Conservation (phyloP, 495 filamentous ascomycete species). For the Penicillium canescens region DNA sequence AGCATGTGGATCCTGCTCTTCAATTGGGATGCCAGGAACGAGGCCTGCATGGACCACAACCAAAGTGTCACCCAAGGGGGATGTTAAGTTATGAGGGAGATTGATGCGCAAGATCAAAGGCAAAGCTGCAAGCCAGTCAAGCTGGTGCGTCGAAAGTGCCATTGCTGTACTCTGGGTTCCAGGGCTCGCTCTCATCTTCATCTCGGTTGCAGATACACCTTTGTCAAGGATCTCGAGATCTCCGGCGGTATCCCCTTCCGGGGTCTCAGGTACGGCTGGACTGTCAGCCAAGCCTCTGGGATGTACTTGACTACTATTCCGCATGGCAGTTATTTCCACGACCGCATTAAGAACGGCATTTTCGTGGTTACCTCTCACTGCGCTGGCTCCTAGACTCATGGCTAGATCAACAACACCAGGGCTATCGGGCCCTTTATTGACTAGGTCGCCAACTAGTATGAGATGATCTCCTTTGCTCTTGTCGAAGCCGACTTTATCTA, state of each 20-base stretch:
- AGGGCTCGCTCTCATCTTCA: constrained; percentile 5
- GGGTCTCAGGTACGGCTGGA: neutral
- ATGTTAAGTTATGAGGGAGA: constrained; percentile 30
- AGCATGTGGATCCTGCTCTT: constrained; percentile 68
- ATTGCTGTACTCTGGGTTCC: constrained; percentile 14
- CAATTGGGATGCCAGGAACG: constrained; percentile 62
- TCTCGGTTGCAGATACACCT: neutral
- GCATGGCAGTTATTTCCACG: constrained; percentile 7
- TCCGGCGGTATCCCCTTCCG: neutral
- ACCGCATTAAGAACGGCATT: constrained; percentile 60
- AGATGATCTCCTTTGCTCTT: constrained; percentile 17
- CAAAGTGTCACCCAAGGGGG: constrained; percentile 46
- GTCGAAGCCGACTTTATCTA: constrained; percentile 17
- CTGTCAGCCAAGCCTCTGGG: neutral
- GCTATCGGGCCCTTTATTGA: constrained; percentile 24
- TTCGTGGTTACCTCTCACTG: constrained; percentile 85
- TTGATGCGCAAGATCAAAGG: constrained; percentile 69
- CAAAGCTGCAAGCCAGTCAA: constrained; percentile 60
- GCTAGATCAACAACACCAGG: constrained; percentile 19
- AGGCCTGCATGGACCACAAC: constrained; percentile 78
- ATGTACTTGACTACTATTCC: neutral
- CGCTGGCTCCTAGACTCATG: constrained; percentile 59
- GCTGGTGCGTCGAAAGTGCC: constrained; percentile 50
- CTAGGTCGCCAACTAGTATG: constrained; percentile 16
- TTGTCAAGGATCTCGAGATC: constrained; percentile 1